These are phyloP conservation scores for Scheffersomyces illinoinensis DNA, from an alignment of 1,139 yeast species.

Conservation along the genomic window DNA sequence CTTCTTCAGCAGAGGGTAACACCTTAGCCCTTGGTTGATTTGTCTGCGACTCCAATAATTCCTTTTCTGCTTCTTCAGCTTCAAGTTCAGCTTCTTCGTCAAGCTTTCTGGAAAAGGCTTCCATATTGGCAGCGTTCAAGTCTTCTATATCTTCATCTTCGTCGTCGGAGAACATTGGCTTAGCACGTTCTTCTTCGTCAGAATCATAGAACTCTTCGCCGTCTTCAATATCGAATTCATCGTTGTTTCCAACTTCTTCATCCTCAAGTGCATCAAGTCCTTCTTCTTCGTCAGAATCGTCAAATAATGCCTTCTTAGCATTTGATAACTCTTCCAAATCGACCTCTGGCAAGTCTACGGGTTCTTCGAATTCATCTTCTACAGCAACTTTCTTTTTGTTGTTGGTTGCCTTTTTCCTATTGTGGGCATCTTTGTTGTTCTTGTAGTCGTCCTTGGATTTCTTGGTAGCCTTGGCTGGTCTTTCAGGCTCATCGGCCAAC, in stretches of 20 bases:
- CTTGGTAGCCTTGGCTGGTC: slow-evolving; percentile 8
- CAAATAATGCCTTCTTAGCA: slow-evolving; percentile 76
- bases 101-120: slow-evolving; percentile 66
- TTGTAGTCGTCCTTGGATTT: slow-evolving; percentile 15
- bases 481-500: slow-evolving; percentile 15
- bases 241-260: slow-evolving; percentile 19
- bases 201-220: slow-evolving; percentile 52
- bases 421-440: slow-evolving; percentile 20
- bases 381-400: slow-evolving; percentile 17
- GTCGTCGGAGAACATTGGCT: slow-evolving; percentile 85
- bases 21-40: slow-evolving; percentile 71
- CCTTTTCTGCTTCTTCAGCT: slow-evolving; percentile 78
- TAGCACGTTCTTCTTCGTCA: slow-evolving; percentile 56
- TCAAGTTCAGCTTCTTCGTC: slow-evolving; percentile 74
- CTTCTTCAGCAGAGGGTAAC: slow-evolving; percentile 63
- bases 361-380: slow-evolving; percentile 40
- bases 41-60: slow-evolving; percentile 59
- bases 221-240: slow-evolving; percentile 47
- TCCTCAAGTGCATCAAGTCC: slow-evolving; percentile 51
- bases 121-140: slow-evolving; percentile 86
- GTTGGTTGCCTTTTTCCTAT: slow-evolving; percentile 16
- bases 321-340: slow-evolving; percentile 62
- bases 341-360: slow-evolving; percentile 58
- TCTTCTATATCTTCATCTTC: slow-evolving; percentile 77
- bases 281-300: slow-evolving; percentile 61